Conservation (phyloP, 1,284 basidiomycete genomes). For the Ceratorhiza oryzae-sativae region DNA sequence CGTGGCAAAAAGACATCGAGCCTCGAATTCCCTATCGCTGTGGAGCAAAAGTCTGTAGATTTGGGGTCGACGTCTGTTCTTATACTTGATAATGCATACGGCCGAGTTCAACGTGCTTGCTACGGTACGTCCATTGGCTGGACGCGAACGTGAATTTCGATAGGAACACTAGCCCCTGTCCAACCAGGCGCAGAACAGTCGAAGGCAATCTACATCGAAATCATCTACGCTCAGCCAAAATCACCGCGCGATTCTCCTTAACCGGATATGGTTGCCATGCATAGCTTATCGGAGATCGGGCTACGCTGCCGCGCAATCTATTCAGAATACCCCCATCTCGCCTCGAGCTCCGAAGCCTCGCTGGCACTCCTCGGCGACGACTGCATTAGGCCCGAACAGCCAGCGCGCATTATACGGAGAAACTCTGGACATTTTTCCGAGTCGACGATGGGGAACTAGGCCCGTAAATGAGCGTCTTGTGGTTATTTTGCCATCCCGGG, state of each 20-base stretch:
- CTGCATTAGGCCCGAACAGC: not conserved
- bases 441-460: slow-evolving; percentile 11
- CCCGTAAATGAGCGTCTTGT: slow-evolving; percentile 20
- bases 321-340: not conserved
- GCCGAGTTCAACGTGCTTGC: not conserved
- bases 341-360: not conserved
- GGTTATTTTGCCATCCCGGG: not conserved
- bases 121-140: not conserved
- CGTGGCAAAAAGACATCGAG: not conserved
- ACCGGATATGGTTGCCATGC: not conserved
- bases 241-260: not conserved
- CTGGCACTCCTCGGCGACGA: not conserved
- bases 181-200: not conserved
- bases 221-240: not conserved
- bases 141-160: not conserved
- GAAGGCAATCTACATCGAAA: slow-evolving; percentile 4
- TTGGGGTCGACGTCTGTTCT: slow-evolving; percentile 1
- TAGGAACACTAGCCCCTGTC: not conserved
- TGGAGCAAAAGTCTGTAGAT: slow-evolving; percentile 14
- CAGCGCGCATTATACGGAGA: not conserved
- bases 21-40: not conserved
- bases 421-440: slow-evolving; percentile 15
- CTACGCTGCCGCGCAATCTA: not conserved
- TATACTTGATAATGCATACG: not conserved
- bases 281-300: slow-evolving; percentile 35